These are phyloP conservation scores for Cylindrotheca closterium DNA, from an alignment of 108 stramenopile genomes.

Conservation along the genomic window DNA sequence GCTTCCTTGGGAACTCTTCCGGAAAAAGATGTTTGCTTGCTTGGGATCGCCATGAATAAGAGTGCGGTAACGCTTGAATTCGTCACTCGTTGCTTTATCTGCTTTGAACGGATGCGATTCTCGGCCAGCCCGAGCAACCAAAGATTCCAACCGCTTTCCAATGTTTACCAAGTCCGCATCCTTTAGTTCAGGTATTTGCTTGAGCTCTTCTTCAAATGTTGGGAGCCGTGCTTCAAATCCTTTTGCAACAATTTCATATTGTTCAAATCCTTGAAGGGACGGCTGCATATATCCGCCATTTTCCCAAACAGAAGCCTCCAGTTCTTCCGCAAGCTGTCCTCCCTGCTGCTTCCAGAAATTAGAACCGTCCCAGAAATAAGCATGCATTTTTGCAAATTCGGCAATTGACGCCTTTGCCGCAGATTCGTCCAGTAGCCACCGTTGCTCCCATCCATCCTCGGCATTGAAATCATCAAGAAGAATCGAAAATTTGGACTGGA, in stretches of 20 bases:
- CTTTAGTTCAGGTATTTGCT: constrained; percentile 29
- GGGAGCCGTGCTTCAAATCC: constrained; percentile 40
- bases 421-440: constrained; percentile 46
- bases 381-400: constrained; percentile 67
- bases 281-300: constrained; percentile 71
- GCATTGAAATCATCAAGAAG: constrained; percentile 58
- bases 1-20: constrained; percentile 9
- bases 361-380: constrained; percentile 66
- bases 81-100: constrained; percentile 1
- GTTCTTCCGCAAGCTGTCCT: constrained; percentile 40
- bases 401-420: constrained; percentile 39
- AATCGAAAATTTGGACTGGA: constrained; percentile 50
- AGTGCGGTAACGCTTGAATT: constrained; percentile 45
- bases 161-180: constrained; percentile 31
- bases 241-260: constrained; percentile 45
- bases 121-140: constrained; percentile 36
- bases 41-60: constrained; percentile 77
- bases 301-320: constrained; percentile 50
- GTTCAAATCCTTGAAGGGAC: constrained; percentile 47
- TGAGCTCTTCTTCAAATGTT: constrained; percentile 31
- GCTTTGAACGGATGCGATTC: constrained; percentile 56
- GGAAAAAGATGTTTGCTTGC: constrained; percentile 70
- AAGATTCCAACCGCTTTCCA: constrained; percentile 44
- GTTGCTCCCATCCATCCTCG: constrained; percentile 57
- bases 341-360: constrained; percentile 52